phyloP scores from a whole-genome alignment of 1,284 basidiomycete genomes.

The Cutaneotrichosporon cavernicola region DNA sequence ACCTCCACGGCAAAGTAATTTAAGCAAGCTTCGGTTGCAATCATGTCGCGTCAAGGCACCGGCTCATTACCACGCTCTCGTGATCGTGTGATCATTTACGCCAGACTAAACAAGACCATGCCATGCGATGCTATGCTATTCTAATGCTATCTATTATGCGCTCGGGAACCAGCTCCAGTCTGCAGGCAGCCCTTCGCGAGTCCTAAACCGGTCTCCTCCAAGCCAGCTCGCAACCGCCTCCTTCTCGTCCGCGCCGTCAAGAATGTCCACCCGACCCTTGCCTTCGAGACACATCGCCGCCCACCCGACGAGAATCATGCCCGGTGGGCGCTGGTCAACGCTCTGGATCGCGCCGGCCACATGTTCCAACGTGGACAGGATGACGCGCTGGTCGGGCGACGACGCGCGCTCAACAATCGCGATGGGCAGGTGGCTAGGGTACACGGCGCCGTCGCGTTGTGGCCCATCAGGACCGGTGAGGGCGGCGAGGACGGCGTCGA shows the following conservation, averaged over 20 bases:
- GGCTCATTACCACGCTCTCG: background rate
- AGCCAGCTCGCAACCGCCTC: slow-evolving; percentile 46
- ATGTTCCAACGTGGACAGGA: slow-evolving; percentile 73
- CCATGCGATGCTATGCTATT: background rate
- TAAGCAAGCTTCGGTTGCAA: no score
- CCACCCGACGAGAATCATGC: slow-evolving; percentile 96
- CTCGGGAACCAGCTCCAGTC: slow-evolving; percentile 22
- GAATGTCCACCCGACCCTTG: slow-evolving; percentile 56
- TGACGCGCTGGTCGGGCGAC: slow-evolving; percentile 83
- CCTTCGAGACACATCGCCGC: slow-evolving; percentile 60
- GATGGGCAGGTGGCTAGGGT: slow-evolving; percentile 76
- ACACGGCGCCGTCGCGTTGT: slow-evolving; percentile 60
- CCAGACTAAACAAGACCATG: background rate
- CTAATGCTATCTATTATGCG: slow-evolving; percentile 9
- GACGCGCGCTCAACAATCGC: slow-evolving; percentile 91
- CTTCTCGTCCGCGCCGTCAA: slow-evolving; percentile 54
- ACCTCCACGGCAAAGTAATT: no score
- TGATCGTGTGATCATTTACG: background rate
- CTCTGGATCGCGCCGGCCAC: slow-evolving; percentile 70
- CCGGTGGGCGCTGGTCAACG: slow-evolving; percentile 88
- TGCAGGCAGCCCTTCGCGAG: slow-evolving; percentile 42
- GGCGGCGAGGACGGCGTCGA: slow-evolving; percentile 68
- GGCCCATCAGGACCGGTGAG: slow-evolving; percentile 49
- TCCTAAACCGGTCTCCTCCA: slow-evolving; percentile 33
- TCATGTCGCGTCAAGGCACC: background rate